Percentiles rank a stretch among this genome's conserved stretches.
These are phyloP conservation scores for Pisolithus thermaeus DNA, from an alignment of 1,284 basidiomycete genomes.

Conservation along the genomic window DNA sequence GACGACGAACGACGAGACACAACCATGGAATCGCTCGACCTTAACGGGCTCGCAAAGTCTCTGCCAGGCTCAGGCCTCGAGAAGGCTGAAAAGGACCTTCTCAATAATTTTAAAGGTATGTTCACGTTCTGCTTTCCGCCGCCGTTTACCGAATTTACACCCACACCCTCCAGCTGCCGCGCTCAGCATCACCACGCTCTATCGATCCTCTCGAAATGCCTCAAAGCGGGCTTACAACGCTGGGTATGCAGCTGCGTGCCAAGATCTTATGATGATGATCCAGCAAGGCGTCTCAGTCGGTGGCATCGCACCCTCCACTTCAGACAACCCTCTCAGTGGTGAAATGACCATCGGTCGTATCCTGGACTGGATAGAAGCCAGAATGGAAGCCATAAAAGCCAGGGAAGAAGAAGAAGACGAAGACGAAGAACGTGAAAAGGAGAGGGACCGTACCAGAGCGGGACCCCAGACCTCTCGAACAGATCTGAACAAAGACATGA, in stretches of 20 bases:
- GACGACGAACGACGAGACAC: too few species aligned
- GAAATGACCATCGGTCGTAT: conserved; percentile 68
- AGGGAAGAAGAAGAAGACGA: conserved; percentile 75
- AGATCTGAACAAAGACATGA: conserved; percentile 13
- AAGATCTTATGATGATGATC: conserved; percentile 72
- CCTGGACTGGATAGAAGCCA: conserved; percentile 73
- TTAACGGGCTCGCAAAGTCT: conserved; percentile 69
- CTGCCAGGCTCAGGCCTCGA: conserved; percentile 56
- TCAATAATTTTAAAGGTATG: conserved; percentile 75
- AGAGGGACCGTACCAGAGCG: conserved; percentile 24
- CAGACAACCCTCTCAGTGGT: conserved; percentile 36
- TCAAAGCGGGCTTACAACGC: conserved; percentile 73
- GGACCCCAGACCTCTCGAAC: conserved; percentile 14
- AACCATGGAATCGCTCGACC: conserved; percentile 62
- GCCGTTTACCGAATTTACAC: conserved; percentile 12
- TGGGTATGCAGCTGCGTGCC: conserved; percentile 70
- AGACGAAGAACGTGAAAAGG: conserved; percentile 60
- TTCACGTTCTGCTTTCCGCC: background rate
- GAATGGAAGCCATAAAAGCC: conserved; percentile 62
- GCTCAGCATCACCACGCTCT: conserved; percentile 74
- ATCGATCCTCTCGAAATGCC: conserved; percentile 65
- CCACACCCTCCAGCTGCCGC: conserved; percentile 53
- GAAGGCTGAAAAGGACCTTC: conserved; percentile 69
- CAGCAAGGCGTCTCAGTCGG: conserved; percentile 69
- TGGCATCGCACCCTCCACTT: conserved; percentile 33